These are phyloP conservation scores for Bruguiera parviflora DNA, from an alignment of 345 rosid genomes.

Conservation along the genomic window DNA sequence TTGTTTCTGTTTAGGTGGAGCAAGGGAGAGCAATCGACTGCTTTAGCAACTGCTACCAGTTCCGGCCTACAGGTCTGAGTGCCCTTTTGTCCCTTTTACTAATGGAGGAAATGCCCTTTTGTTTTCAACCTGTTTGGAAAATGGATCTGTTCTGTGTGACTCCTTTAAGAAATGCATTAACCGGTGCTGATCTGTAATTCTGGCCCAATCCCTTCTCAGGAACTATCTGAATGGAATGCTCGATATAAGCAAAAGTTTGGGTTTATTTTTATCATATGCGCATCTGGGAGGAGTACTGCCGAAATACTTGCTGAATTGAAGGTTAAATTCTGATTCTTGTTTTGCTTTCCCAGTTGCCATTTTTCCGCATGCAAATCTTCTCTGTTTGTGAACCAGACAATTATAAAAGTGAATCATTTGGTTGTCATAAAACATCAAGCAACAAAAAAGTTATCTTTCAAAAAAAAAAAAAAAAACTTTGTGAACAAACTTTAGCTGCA, in stretches of 20 bases:
- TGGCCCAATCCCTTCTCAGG: constrained; percentile 32
- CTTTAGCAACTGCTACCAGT: constrained; percentile 70
- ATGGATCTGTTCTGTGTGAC: too few species aligned
- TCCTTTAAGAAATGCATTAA: not conserved
- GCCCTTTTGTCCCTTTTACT: not conserved
- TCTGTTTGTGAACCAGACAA: not conserved
- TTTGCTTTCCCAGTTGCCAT: not conserved
- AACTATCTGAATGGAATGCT: constrained; percentile 70
- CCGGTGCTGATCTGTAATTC: not conserved
- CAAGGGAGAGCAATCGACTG: constrained; percentile 79
- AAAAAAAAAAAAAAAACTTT: too few species aligned
- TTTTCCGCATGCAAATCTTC: not conserved
- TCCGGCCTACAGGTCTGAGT: constrained; percentile 56
- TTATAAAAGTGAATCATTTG: too few species aligned
- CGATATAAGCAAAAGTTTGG: constrained; percentile 65
- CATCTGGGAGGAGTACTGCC: constrained; percentile 65
- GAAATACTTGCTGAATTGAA: constrained; percentile 76
- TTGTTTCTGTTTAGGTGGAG: constrained; percentile 44
- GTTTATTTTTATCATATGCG: constrained; percentile 69
- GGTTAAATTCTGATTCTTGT: constrained; percentile 34
- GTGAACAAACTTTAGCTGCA: too few species aligned
- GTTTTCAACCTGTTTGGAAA: not conserved
- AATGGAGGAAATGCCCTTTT: not conserved
- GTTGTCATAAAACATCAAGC: too few species aligned
- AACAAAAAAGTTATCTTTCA: too few species aligned